These are phyloP conservation scores for Uromyces viciae-fabae DNA, from an alignment of 1,284 basidiomycete species.

Conservation along the genomic window DNA sequence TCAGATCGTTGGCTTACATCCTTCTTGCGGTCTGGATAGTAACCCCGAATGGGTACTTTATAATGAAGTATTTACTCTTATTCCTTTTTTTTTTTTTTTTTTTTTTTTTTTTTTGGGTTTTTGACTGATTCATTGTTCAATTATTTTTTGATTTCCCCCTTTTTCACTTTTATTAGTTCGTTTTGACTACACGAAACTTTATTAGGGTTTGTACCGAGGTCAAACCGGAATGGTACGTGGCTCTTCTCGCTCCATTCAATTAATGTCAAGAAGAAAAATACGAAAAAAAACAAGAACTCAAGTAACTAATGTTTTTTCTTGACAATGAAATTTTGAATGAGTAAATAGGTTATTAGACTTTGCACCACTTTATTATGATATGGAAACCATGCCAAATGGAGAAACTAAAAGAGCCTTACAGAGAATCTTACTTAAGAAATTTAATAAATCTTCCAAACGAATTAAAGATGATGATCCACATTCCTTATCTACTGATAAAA, in stretches of 20 bases:
- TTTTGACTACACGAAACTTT: conserved; percentile 78
- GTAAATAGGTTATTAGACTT: conserved; percentile 74
- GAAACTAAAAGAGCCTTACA: conserved; percentile 69
- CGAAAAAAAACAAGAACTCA: no score
- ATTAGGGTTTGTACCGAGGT: conserved; percentile 90
- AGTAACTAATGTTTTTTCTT: no score
- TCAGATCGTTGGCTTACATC: conserved; percentile 87
- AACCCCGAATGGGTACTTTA: conserved; percentile 95
- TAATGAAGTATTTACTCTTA: conserved; percentile 68
- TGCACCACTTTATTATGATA: conserved; percentile 74
- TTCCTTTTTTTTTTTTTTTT: background rate
- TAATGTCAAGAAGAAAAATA: no score
- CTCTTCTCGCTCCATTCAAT: no score
- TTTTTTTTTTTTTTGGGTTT: background rate
- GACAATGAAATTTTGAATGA: no score
- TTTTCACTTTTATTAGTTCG: conserved; percentile 63
- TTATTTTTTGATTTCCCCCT: background rate
- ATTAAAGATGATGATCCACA: background rate
- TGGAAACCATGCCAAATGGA: conserved; percentile 65
- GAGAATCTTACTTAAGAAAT: conserved; percentile 58
- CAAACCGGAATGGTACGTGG: conserved; percentile 72
- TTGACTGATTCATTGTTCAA: background rate
- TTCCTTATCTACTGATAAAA: no score
- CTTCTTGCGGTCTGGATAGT: conserved; percentile 85
- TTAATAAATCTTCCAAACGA: conserved; percentile 35